phyloP scores from a whole-genome alignment of 495 filamentous ascomycete species.

The Penicillium pulvis region DNA sequence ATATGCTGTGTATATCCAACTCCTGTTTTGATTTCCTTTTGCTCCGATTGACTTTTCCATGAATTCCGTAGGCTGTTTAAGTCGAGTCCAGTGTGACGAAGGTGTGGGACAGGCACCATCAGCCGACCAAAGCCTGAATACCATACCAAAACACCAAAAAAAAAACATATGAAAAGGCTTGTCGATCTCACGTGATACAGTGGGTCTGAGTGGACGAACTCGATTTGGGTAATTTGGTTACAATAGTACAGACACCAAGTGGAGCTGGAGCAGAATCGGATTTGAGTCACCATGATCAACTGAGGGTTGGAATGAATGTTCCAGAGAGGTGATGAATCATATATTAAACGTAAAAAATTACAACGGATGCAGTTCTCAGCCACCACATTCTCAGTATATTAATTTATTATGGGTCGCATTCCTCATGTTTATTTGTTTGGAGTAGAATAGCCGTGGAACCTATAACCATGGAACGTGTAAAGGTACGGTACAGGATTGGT shows the following conservation, averaged over 20 bases:
- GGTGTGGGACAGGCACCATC: conserved; percentile 11
- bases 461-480: background rate
- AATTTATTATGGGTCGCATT: conserved; percentile 1
- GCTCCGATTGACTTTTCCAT: conserved; percentile 4
- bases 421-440: background rate
- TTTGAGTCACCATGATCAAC: background rate
- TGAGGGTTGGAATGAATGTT: background rate
- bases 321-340: too few species aligned
- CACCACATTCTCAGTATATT: conserved; percentile 5
- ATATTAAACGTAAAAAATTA: too few species aligned
- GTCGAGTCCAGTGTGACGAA: conserved; percentile 20
- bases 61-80: background rate
- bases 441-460: background rate
- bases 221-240: background rate
- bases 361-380: background rate
- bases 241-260: background rate
- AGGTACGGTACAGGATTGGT: background rate
- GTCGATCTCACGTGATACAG: conserved; percentile 6
- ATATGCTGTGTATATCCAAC: conserved; percentile 5
- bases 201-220: background rate
- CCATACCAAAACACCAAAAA: background rate
- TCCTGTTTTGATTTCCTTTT: background rate
- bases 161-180: background rate
- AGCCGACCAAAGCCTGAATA: conserved; percentile 7
- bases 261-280: background rate